Evolutionary conservation across 1,284 basidiomycete species (phyloP).

Genomic region (Microbotryum silenes-acaulis): DNA sequence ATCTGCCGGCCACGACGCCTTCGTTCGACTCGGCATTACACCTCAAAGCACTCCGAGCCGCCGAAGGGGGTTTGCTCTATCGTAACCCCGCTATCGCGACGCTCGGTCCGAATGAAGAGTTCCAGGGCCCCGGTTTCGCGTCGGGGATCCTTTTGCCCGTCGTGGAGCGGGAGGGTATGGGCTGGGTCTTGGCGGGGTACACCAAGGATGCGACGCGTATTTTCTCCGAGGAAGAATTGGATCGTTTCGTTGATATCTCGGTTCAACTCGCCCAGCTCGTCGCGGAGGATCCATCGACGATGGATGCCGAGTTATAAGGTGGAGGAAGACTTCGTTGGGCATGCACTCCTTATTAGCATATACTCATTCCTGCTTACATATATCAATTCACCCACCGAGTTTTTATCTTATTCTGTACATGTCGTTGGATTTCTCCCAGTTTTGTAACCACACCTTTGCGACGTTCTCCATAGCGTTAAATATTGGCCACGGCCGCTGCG

Average conservation of each 20-base stretch:
- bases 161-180: conserved; percentile 23
- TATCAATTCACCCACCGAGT: too few relatives aligned
- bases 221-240: conserved; percentile 31
- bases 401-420: too few relatives aligned
- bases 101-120: not conserved
- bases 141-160: conserved; percentile 34
- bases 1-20: conserved; percentile 30
- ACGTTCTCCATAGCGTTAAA: too few relatives aligned
- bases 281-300: too few relatives aligned
- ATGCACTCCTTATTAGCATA: too few relatives aligned
- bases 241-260: conserved; percentile 32
- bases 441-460: too few relatives aligned
- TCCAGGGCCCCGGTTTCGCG: conserved; percentile 3
- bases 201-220: conserved; percentile 25
- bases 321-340: too few relatives aligned
- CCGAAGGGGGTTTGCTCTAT: conserved; percentile 37
- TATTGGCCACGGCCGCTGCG: too few relatives aligned
- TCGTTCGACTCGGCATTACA: conserved; percentile 36
- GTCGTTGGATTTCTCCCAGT: too few relatives aligned
- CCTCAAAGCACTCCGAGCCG: conserved; percentile 32
- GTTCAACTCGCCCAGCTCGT: conserved; percentile 19
- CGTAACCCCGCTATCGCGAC: conserved; percentile 27
- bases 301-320: too few relatives aligned
- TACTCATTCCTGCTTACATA: too few relatives aligned
- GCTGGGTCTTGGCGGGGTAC: conserved; percentile 35